phyloP scores from a whole-genome alignment of 805 yeast species.

The Debaryomyces castellii region DNA sequence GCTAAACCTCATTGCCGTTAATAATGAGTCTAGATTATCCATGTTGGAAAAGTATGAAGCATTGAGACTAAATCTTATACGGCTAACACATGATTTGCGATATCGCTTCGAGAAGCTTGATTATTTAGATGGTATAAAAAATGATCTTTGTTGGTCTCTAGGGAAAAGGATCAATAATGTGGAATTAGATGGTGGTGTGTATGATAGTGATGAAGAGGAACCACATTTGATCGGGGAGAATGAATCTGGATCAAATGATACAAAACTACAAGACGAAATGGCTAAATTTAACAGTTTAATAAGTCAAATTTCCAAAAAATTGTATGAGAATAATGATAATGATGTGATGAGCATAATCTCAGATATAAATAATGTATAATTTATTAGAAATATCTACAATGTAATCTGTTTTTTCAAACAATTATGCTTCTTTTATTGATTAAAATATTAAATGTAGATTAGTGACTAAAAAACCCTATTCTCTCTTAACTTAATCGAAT shows the following conservation, averaged over 20 bases:
- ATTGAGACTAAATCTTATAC: constrained; percentile 14
- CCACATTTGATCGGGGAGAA: neutral
- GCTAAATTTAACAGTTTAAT: neutral
- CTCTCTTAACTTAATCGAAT: constrained; percentile 69
- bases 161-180: neutral
- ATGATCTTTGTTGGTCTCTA: constrained; percentile 7
- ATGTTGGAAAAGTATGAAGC: constrained; percentile 18
- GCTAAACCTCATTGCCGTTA: neutral
- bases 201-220: neutral
- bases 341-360: neutral
- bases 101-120: constrained; percentile 29
- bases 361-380: neutral
- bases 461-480: neutral
- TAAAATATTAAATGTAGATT: constrained; percentile 1
- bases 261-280: neutral
- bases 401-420: constrained; percentile 4
- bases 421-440: constrained; percentile 3
- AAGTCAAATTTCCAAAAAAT: neutral
- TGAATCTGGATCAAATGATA: neutral
- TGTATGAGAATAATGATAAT: neutral
- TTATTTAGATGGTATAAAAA: constrained; percentile 19
- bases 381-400: neutral
- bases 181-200: neutral
- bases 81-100: constrained; percentile 16
- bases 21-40: neutral